Evolutionary conservation across 2,329 filamentous ascomycete species (phyloP), one percentile per base, ranked within the genome.

Genomic region (Epichloe typhina): DNA sequence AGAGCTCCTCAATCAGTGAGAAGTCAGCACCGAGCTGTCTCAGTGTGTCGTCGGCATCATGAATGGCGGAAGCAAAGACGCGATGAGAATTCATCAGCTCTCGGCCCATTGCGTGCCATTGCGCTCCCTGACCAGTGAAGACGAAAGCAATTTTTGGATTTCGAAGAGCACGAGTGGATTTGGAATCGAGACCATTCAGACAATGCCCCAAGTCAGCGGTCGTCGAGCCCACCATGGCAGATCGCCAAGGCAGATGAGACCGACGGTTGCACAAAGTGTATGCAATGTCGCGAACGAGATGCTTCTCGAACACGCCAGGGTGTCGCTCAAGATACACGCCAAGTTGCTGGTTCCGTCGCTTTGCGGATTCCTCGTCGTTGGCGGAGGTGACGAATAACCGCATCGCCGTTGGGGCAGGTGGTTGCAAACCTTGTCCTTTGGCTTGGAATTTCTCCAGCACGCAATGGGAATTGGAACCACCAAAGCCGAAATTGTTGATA

Each of bases 401-500:
- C 55, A 5, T 46, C 31, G 35, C 54, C 52, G 26, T 53, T 53
- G 39, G 53, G 60, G 11, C 57, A 21, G 11, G 45, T 50, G 23
- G 52, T 12, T 37, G 50, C 21, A 57, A 17, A 9, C 56, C 52
- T 4, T 46, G 36, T 8, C 51, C 21, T 12, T 43, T 37, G 2
- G 46, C 15, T 2, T 55, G 53, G 8, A 47, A 43, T 6, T 53
- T 50, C 51, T 67, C 65, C 9, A 72, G 56, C 2, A 74, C 65
- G 1, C 64, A 63, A 55, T 74, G 72, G 4, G 67, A 69, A 55
- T 74, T 75, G 13, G 71, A 69, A 42, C 66, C 70, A 19, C 69
- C 71, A 41, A 69, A 73, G 2, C 72, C 72, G 49, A 75, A 75
- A 52, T 64, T 69, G 59, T 75, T 75, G 52, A 76, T 64, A 54